Percentiles rank a stretch among this genome's conserved stretches.
Evolutionary conservation across 495 filamentous ascomycete genomes (phyloP).

Genomic region (Hyaloscypha finlandica): DNA sequence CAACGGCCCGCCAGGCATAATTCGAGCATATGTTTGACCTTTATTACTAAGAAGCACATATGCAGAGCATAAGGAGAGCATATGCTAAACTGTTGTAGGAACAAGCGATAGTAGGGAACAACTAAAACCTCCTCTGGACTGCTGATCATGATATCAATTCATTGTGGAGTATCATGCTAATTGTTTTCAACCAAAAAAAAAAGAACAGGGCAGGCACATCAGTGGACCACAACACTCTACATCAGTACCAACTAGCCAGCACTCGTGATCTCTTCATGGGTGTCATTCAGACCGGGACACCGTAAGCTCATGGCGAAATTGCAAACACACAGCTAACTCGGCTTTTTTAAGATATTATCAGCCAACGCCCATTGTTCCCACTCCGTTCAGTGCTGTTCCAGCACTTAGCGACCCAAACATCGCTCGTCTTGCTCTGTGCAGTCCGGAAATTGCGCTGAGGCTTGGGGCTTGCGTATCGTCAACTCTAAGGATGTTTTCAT

Average conservation of each 20-base stretch:
- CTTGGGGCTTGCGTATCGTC: conserved; percentile 68
- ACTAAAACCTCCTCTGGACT: too few relatives aligned
- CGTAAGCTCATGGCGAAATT: conserved; percentile 39
- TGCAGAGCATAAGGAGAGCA: too few relatives aligned
- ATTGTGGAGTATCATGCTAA: too few relatives aligned
- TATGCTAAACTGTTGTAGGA: too few relatives aligned
- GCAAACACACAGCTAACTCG: conserved; percentile 17
- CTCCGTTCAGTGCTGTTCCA: conserved; percentile 53
- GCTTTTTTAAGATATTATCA: conserved; percentile 50
- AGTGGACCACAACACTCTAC: conserved; percentile 75
- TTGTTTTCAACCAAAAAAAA: too few relatives aligned
- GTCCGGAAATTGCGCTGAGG: conserved; percentile 46
- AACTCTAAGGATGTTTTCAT: conserved; percentile 58
- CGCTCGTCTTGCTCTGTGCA: conserved; percentile 41
- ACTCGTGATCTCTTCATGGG: conserved; percentile 72
- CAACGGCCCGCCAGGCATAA: too few relatives aligned
- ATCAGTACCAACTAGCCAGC: conserved; percentile 77
- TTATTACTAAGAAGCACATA: too few relatives aligned
- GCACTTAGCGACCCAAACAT: conserved; percentile 63
- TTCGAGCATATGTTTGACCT: too few relatives aligned
- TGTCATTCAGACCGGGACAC: conserved; percentile 83
- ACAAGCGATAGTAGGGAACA: too few relatives aligned
- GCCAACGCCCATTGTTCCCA: conserved; percentile 60
- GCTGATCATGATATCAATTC: conserved; percentile 54
- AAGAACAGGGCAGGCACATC: conserved; percentile 65